These are phyloP conservation scores for Plasmodium berghei DNA, from an alignment of 169 alveolate species.

Conservation along the genomic window DNA sequence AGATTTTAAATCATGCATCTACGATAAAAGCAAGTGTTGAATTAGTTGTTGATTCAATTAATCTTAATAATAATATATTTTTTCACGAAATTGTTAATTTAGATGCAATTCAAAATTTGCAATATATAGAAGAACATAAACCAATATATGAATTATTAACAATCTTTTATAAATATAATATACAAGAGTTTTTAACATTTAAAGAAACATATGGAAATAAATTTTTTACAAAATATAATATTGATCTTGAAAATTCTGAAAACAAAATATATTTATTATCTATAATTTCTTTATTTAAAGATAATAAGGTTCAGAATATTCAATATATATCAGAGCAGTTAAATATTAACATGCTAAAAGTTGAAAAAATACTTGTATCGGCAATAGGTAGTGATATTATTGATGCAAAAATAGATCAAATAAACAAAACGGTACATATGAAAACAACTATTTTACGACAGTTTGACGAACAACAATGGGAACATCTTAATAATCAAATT, in stretches of 20 bases:
- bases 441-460: conserved; percentile 81
- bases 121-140: conserved; percentile 40
- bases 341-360: conserved; percentile 66
- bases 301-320: conserved; percentile 26
- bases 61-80: conserved; percentile 78
- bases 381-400: conserved; percentile 85
- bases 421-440: conserved; percentile 77
- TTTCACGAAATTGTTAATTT: conserved; percentile 77
- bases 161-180: conserved; percentile 50
- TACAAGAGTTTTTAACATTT: conserved; percentile 48
- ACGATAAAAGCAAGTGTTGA: conserved; percentile 78
- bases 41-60: conserved; percentile 77
- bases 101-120: conserved; percentile 79
- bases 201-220: conserved; percentile 44
- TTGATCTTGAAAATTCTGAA: conserved; percentile 34
- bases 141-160: conserved; percentile 53
- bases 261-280: conserved; percentile 52
- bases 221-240: conserved; percentile 37
- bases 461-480: conserved; percentile 76
- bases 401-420: conserved; percentile 83
- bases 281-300: conserved; percentile 47
- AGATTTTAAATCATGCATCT: conserved; percentile 43
- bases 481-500: conserved; percentile 76
- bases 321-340: conserved; percentile 57
- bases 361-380: conserved; percentile 81